These are phyloP conservation scores for Purshia tridentata DNA, from an alignment of 306 rosid species.

Conservation along the genomic window DNA sequence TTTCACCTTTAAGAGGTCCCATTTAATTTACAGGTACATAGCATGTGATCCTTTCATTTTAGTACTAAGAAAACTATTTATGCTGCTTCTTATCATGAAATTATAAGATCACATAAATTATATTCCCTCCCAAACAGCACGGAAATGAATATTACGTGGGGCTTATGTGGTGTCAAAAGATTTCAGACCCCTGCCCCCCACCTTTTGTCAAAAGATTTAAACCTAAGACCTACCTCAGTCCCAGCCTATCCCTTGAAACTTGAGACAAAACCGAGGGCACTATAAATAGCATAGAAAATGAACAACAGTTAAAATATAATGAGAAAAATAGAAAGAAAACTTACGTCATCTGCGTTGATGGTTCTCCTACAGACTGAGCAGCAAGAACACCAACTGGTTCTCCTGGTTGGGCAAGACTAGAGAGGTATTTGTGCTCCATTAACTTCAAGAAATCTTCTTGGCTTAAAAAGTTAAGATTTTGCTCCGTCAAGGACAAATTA, in stretches of 20 bases:
- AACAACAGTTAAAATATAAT: background rate
- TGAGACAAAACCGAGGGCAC: background rate
- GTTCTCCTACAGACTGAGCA: constrained; percentile 94
- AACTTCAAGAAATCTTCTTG: constrained; percentile 58
- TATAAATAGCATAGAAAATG: background rate
- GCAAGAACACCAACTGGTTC: constrained; percentile 98
- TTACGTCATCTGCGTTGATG: constrained; percentile 97
- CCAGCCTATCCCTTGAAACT: background rate
- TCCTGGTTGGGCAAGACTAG: constrained; percentile 92
- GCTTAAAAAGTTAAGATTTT: constrained; percentile 32
- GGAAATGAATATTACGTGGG: too few species aligned
- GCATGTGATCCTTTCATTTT: too few species aligned
- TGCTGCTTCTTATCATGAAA: background rate
- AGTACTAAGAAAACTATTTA: background rate
- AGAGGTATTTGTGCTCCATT: constrained; percentile 83
- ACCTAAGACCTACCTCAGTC: background rate
- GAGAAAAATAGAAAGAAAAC: constrained; percentile 22
- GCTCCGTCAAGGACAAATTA: constrained; percentile 34
- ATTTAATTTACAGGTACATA: too few species aligned
- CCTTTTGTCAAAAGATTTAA: too few species aligned
- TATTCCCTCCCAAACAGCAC: background rate
- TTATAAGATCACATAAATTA: background rate
- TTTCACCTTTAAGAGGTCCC: too few species aligned
- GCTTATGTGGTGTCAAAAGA: background rate
- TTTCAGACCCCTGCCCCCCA: too few species aligned